Evolutionary conservation across 352 stramenopile species (phyloP).

Genomic region (Globisporangium paddicum): DNA sequence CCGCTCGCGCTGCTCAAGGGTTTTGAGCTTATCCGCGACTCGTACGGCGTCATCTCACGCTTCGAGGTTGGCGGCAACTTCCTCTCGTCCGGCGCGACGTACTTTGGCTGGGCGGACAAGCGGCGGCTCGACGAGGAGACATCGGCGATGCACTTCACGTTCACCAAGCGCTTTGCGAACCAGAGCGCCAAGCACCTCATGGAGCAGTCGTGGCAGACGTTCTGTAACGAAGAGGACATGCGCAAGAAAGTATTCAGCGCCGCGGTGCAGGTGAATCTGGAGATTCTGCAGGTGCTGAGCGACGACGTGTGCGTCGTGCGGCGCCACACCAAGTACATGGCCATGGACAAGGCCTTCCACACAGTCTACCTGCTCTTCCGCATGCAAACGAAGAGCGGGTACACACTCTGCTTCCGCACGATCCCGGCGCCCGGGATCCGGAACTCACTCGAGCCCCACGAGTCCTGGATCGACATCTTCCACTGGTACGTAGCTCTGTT

Average conservation of each 20-base stretch:
- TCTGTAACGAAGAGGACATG: constrained; percentile 42
- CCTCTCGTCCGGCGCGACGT: constrained; percentile 36
- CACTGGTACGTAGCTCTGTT: constrained; percentile 33
- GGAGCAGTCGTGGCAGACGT: constrained; percentile 45
- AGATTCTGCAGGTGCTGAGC: constrained; percentile 45
- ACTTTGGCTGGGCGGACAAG: constrained; percentile 62
- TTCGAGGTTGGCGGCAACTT: constrained; percentile 46
- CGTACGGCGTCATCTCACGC: constrained; percentile 41
- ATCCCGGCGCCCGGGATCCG: constrained; percentile 48
- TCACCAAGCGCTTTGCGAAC: constrained; percentile 42
- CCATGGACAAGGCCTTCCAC: constrained; percentile 50
- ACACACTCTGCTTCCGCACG: constrained; percentile 64
- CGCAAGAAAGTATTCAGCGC: constrained; percentile 44
- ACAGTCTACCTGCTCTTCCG: constrained; percentile 72
- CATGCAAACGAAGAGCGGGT: constrained; percentile 40
- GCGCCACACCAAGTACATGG: constrained; percentile 48
- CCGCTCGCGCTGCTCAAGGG: constrained; percentile 22
- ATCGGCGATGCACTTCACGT: constrained; percentile 53
- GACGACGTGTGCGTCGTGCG: constrained; percentile 49
- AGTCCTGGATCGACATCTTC: constrained; percentile 64
- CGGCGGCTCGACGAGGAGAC: constrained; percentile 35
- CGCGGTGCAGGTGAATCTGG: constrained; percentile 35
- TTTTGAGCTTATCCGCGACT: constrained; percentile 50
- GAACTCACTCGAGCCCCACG: constrained; percentile 36
- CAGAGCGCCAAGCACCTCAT: constrained; percentile 32